Evolutionary conservation across 2,329 filamentous ascomycete species (phyloP), one percentile per base, ranked within the genome.

Genomic region (Fusarium longipes): DNA sequence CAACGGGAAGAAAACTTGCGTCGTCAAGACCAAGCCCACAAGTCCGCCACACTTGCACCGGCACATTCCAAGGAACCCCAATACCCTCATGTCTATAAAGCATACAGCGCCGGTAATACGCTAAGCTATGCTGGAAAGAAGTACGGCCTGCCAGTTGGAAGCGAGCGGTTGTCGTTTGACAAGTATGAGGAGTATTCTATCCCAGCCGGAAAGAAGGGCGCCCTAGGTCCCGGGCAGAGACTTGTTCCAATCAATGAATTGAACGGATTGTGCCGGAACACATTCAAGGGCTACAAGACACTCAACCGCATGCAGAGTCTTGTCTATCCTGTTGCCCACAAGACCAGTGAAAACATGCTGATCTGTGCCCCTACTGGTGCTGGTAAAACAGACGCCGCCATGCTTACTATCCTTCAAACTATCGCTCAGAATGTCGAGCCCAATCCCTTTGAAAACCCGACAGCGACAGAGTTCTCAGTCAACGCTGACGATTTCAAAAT

Each of bases 281-380:
- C 96, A 0, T 99, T 99, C 82, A 92, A 91, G 75, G 94, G 94
- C 0, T 99, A 99, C 83, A 95, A 94, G 79, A 82, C 91, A 5
- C 85, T 99, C 61, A 99, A 99, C 75, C 91, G 96, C 27, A 99
- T 99, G 96, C 96, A 99, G 81, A 98, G 94, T 77, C 83, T 99
- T 45, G 92, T 98, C 1, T 97, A 97, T 73, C 93, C 93, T 1
- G 93, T 99, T 7, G 96, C 94, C 0, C 98, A 99, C 80, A 93
- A 91, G 77, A 97, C 93, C 3, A 97, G 89, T 74, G 96, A 99
- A 80, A 99, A 99, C 71, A 97, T 99, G 95, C 87, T 99, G 50
- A 96, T 99, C 61, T 99, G 96, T 78, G 96, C 96, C 22, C 96
- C 96, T 6, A 99, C 96, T 53, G 96, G 96, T 87, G 94, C 94